Conservation (phyloP, 2,329 filamentous ascomycete genomes). For the Pseudogymnoascus sp. region DNA sequence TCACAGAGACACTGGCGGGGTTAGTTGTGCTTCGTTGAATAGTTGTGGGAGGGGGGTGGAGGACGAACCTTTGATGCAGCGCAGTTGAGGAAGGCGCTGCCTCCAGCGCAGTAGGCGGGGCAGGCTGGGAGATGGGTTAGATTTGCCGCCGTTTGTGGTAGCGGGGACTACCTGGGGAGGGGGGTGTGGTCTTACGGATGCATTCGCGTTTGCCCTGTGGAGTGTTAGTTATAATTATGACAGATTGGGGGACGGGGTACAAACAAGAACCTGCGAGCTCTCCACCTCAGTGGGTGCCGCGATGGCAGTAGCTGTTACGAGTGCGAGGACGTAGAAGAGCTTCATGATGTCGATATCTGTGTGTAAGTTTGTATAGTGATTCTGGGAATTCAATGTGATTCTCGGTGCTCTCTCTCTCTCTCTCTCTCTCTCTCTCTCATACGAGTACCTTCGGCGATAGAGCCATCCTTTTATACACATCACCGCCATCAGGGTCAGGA, state of each 20-base stretch:
- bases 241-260: background rate
- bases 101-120: background rate
- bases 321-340: background rate
- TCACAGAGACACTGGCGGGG: background rate
- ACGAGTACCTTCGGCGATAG: background rate
- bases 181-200: background rate
- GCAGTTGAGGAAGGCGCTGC: background rate
- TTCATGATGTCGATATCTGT: background rate
- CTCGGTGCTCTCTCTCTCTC: background rate
- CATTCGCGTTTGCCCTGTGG: background rate
- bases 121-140: background rate
- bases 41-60: background rate
- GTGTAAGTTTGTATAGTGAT: background rate
- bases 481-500: background rate
- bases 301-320: background rate
- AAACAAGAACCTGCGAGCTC: background rate
- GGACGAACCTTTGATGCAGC: background rate
- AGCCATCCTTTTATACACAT: background rate
- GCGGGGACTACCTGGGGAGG: background rate
- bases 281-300: background rate
- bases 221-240: background rate
- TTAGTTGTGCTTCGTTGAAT: background rate
- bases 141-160: background rate
- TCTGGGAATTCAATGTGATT: background rate
- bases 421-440: background rate